A percentile compares a stretch with the other conserved stretches of the same genome.
Conservation (phyloP, 2,329 filamentous ascomycete species). For the Monosporascus sp. region DNA sequence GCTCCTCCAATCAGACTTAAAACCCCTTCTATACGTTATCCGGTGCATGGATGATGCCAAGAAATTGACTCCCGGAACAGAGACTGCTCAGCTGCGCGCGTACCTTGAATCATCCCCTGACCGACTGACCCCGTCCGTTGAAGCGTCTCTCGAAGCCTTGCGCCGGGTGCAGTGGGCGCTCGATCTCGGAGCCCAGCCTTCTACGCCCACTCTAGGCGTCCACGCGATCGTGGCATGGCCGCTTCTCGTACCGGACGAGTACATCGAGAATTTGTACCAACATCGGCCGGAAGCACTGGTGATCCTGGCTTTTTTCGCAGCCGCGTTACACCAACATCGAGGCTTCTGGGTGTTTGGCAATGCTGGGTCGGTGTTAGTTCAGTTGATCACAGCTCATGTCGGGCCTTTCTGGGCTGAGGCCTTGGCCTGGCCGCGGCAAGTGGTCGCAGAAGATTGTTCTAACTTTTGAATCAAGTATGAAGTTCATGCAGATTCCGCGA, state of each 20-base stretch:
- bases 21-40: not conserved
- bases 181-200: not conserved
- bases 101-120: not conserved
- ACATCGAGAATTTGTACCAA: constrained; percentile 22
- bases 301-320: constrained; percentile 30
- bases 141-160: not conserved
- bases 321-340: constrained; percentile 23
- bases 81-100: not conserved
- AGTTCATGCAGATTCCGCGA: no score
- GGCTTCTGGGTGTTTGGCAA: constrained; percentile 15
- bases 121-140: not conserved
- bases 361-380: no score
- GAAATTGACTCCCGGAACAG: not conserved
- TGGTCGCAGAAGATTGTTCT: no score
- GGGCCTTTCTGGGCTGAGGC: no score
- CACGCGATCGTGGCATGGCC: constrained; percentile 29
- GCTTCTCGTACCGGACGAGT: constrained; percentile 25
- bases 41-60: not conserved
- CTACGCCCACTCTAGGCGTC: not conserved
- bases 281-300: constrained; percentile 29
- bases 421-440: no score
- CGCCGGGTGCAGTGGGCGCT: not conserved
- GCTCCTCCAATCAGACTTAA: constrained; percentile 10
- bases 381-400: no score
- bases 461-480: no score